Evolutionary conservation across 2,329 filamentous ascomycete genomes (phyloP).

Genomic region (Alternaria gansuensis): DNA sequence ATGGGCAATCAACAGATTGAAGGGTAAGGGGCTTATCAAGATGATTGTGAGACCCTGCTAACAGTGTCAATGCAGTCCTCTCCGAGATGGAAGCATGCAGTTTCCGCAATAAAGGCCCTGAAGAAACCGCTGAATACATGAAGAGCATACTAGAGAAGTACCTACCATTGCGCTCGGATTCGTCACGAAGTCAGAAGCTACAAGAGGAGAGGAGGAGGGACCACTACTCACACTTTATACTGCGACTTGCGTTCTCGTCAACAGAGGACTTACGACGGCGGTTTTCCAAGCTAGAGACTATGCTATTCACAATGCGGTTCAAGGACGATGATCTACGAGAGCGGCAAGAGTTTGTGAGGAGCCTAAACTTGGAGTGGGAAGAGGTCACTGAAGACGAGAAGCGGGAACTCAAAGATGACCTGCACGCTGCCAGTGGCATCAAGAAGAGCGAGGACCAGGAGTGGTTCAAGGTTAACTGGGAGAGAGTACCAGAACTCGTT

Average conservation of each 20-base stretch:
- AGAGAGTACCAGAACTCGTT: conserved; percentile 87
- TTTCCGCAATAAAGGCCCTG: conserved; percentile 86
- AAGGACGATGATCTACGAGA: conserved; percentile 78
- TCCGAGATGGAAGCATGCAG: conserved; percentile 92
- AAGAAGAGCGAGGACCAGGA: conserved; percentile 75
- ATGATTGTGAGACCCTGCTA: not conserved
- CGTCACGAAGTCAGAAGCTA: conserved; percentile 66
- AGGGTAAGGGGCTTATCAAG: conserved; percentile 59
- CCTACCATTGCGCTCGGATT: conserved; percentile 80
- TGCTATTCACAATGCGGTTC: conserved; percentile 86
- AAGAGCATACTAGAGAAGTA: conserved; percentile 86
- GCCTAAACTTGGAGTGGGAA: conserved; percentile 84
- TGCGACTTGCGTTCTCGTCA: conserved; percentile 88
- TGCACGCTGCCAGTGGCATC: conserved; percentile 63
- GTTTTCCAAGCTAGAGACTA: conserved; percentile 86
- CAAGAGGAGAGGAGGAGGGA: conserved; percentile 86
- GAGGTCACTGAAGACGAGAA: conserved; percentile 81
- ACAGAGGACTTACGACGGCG: conserved; percentile 89
- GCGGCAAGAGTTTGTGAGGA: conserved; percentile 76
- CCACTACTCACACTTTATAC: conserved; percentile 97
- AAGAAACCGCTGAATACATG: conserved; percentile 85
- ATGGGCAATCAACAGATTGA: conserved; percentile 93
- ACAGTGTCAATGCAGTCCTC: conserved; percentile 65
- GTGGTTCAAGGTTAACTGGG: conserved; percentile 98
- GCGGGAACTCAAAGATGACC: conserved; percentile 68